Percentiles rank a stretch among this genome's conserved stretches.
phyloP scores from a whole-genome alignment of 2,329 filamentous ascomycete species.

The Trichoderma semiorbis region DNA sequence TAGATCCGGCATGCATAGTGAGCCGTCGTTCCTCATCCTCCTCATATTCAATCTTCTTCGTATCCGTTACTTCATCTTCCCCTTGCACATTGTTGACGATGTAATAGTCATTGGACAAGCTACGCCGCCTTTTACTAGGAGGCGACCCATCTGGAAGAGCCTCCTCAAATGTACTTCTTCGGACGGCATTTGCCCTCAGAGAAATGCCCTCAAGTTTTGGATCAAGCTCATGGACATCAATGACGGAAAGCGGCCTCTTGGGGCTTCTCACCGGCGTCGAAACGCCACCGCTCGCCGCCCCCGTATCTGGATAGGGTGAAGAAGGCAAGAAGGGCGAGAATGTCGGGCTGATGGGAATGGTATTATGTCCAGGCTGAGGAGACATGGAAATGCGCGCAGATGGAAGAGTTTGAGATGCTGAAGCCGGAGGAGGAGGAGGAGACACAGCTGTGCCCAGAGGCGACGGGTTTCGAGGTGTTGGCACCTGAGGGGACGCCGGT shows the following conservation, averaged over 20 bases:
- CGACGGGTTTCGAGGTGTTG: neutral
- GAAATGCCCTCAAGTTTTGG: constrained; percentile 59
- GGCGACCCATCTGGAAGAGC: constrained; percentile 28
- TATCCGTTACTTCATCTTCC: constrained; percentile 39
- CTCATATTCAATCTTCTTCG: constrained; percentile 39
- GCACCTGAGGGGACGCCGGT: neutral
- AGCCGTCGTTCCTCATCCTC: constrained; percentile 50
- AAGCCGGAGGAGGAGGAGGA: neutral
- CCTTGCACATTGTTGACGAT: constrained; percentile 31
- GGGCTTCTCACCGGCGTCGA: neutral
- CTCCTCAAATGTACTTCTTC: constrained; percentile 49
- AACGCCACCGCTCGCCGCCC: neutral
- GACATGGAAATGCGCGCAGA: neutral
- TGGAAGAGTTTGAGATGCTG: neutral
- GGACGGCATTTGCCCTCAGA: constrained; percentile 52
- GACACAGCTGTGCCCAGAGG: neutral
- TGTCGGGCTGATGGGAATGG: neutral
- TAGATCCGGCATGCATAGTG: constrained; percentile 62
- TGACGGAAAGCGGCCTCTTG: constrained; percentile 27
- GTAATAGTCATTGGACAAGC: neutral
- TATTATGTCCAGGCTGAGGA: neutral
- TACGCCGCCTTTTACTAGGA: neutral
- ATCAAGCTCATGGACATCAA: constrained; percentile 57
- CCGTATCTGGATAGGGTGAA: neutral
- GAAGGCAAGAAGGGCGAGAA: neutral